These are phyloP conservation scores for Arabidopsis lyrata DNA, from an alignment of 441 rosid genomes.

Conservation along the genomic window DNA sequence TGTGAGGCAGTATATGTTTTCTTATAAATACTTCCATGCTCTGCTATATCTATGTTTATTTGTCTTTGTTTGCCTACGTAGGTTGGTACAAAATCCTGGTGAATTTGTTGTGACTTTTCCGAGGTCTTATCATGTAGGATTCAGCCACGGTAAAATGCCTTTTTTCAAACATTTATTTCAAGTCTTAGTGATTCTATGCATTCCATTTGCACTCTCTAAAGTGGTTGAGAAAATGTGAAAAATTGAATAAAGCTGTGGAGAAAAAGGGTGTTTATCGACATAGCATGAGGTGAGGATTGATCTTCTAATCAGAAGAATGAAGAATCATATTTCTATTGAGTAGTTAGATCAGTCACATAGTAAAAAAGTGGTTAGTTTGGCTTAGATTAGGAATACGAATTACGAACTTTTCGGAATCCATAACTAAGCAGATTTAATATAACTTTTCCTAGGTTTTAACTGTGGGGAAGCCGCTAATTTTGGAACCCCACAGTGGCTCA, in stretches of 20 bases:
- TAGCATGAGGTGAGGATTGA: constrained; percentile 34
- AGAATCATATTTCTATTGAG: constrained; percentile 19
- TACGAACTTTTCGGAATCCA: constrained; percentile 13
- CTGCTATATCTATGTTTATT: constrained; percentile 41
- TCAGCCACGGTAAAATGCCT: constrained; percentile 95
- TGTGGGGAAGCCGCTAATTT: constrained; percentile 99
- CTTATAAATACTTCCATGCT: constrained; percentile 37
- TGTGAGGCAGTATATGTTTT: constrained; percentile 23
- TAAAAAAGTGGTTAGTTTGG: constrained; percentile 17
- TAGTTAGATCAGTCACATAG: constrained; percentile 26
- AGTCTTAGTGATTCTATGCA: constrained; percentile 34
- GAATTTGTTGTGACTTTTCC: constrained; percentile 99
- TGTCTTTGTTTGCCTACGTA: constrained; percentile 50
- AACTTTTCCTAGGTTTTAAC: constrained; percentile 73
- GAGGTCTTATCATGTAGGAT: constrained; percentile 99
- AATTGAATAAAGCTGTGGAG: constrained; percentile 20
- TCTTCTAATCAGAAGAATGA: constrained; percentile 26
- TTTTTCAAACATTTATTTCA: constrained; percentile 34
- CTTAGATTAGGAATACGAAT: constrained; percentile 28
- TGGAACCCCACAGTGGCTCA: constrained; percentile 99
- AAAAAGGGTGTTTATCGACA: constrained; percentile 32
- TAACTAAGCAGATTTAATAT: constrained; percentile 31
- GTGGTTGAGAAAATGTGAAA: constrained; percentile 33
- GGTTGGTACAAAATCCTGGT: constrained; percentile 98
- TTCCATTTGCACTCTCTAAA: constrained; percentile 29